These are phyloP conservation scores for Nicotiana otophora DNA, from an alignment of 257 asterid species.

Conservation along the genomic window DNA sequence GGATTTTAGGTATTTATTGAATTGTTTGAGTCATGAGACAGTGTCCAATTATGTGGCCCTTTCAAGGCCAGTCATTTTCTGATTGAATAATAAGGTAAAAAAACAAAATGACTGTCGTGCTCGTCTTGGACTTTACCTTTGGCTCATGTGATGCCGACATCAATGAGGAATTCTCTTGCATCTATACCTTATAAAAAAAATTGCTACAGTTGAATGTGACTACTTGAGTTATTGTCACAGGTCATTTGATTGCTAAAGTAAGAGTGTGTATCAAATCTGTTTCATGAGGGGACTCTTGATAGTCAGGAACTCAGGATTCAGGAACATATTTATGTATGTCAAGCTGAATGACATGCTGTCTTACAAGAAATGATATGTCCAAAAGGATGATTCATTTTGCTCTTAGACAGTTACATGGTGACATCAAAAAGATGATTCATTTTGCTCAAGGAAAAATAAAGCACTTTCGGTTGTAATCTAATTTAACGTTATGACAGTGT, in stretches of 20 bases:
- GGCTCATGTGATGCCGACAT: too few relatives aligned
- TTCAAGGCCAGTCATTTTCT: background rate
- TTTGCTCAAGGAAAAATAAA: background rate
- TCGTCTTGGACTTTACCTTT: too few relatives aligned
- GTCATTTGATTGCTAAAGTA: background rate
- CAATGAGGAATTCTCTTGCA: too few relatives aligned
- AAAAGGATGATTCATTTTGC: background rate
- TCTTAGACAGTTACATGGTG: background rate
- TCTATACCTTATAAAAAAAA: too few relatives aligned
- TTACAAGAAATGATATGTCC: background rate
- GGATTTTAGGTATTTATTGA: background rate
- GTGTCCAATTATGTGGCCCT: background rate
- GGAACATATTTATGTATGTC: background rate
- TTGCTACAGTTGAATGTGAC: background rate
- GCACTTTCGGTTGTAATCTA: background rate
- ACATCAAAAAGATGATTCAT: background rate
- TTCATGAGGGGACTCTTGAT: background rate
- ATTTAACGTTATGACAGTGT: background rate
- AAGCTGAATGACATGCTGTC: background rate
- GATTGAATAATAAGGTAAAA: background rate
- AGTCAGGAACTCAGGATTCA: background rate
- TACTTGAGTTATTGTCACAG: background rate
- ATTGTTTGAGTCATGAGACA: background rate
- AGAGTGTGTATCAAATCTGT: background rate
- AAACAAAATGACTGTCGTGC: background rate